A percentile compares a stretch with the other conserved stretches of the same genome.
These are phyloP conservation scores for Curvularia hawaiiensis DNA, from an alignment of 2,329 filamentous ascomycete genomes.

Conservation along the genomic window DNA sequence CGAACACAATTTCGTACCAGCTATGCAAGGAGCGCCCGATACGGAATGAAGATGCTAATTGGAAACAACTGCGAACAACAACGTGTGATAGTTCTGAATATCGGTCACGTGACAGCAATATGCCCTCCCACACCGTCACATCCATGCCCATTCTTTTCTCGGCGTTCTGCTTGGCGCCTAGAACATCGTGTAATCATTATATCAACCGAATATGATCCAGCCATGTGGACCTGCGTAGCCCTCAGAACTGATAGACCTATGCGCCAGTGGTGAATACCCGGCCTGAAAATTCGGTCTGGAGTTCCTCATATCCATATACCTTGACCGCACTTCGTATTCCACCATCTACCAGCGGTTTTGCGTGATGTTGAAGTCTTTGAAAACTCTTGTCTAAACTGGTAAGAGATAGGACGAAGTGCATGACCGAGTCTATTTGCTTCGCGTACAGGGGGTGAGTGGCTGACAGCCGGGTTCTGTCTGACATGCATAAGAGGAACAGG, in stretches of 20 bases:
- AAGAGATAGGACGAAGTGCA: background rate
- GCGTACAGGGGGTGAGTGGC: background rate
- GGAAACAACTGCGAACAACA: background rate
- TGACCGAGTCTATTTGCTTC: background rate
- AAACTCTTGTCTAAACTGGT: background rate
- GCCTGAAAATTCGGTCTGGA: background rate
- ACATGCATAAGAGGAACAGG: background rate
- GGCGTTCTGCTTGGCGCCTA: background rate
- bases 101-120: background rate
- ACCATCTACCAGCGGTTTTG: background rate
- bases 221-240: background rate
- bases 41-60: background rate
- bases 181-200: background rate
- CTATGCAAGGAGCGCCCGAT: background rate
- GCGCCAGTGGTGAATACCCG: background rate
- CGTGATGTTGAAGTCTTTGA: background rate
- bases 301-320: background rate
- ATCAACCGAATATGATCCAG: background rate
- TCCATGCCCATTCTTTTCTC: background rate
- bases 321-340: background rate
- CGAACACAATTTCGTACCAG: background rate
- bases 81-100: background rate
- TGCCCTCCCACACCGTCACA: background rate
- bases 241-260: background rate
- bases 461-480: background rate